Conservation (phyloP, 129 eudicot genomes). For the Flaveria robusta region DNA sequence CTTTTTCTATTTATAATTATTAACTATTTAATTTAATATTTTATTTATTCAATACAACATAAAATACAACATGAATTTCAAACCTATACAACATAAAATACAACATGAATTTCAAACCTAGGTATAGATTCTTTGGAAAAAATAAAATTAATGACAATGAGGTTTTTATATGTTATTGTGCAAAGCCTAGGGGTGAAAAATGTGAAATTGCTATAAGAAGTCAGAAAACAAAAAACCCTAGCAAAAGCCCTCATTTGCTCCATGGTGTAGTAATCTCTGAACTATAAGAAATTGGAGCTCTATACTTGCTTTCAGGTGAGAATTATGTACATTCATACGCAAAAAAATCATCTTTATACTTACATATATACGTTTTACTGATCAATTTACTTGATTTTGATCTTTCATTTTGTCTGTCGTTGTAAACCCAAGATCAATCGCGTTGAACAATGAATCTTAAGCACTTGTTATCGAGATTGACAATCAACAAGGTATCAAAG, state of each 20-base stretch:
- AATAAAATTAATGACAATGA: too few relatives aligned
- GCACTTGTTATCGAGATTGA: conserved; percentile 41
- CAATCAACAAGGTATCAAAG: conserved; percentile 39
- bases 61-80: too few relatives aligned
- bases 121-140: too few relatives aligned
- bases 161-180: background rate
- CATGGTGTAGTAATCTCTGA: conserved; percentile 15
- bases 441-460: conserved; percentile 49
- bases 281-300: conserved; percentile 21
- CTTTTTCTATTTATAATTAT: too few relatives aligned
- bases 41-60: too few relatives aligned
- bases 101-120: too few relatives aligned
- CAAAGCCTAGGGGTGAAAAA: background rate
- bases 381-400: background rate
- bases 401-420: conserved; percentile 6
- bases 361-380: background rate
- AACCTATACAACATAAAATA: too few relatives aligned
- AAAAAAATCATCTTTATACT: background rate
- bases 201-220: background rate
- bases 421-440: conserved; percentile 22
- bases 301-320: conserved; percentile 22
- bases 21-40: too few relatives aligned
- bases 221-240: conserved; percentile 21
- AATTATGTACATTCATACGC: background rate
- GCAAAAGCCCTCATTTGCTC: conserved; percentile 28